Conservation (phyloP, 805 yeast genomes). For the Metschnikowia corniflorae region DNA sequence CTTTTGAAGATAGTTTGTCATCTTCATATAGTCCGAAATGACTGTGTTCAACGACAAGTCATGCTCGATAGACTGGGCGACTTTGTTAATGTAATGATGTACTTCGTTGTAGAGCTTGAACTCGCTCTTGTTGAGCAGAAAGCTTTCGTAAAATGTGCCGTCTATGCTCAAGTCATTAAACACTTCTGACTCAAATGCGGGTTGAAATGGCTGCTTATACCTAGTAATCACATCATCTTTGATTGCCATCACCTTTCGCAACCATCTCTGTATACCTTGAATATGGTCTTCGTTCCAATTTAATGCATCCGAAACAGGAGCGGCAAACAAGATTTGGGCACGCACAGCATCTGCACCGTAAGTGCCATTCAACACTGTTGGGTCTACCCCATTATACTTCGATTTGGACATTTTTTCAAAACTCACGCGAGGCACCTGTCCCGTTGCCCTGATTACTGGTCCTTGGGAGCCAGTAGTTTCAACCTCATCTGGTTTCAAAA, state of each 20-base stretch:
- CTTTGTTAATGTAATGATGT: constrained; percentile 43
- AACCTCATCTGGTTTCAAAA: constrained; percentile 75
- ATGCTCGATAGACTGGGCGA: constrained; percentile 57
- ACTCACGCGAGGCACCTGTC: constrained; percentile 49
- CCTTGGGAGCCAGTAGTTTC: constrained; percentile 37
- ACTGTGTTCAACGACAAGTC: constrained; percentile 75
- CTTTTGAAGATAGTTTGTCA: constrained; percentile 49
- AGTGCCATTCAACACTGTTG: constrained; percentile 62
- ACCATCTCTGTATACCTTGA: constrained; percentile 85
- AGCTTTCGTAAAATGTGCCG: constrained; percentile 17
- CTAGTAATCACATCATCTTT: constrained; percentile 20
- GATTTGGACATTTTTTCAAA: constrained; percentile 97
- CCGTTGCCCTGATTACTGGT: constrained; percentile 49
- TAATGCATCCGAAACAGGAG: constrained; percentile 77
- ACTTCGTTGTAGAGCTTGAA: constrained; percentile 54
- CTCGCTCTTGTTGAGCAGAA: constrained; percentile 43
- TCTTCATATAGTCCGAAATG: constrained; percentile 85
- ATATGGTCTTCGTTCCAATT: constrained; percentile 91
- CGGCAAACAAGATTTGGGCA: constrained; percentile 89
- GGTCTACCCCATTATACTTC: constrained; percentile 92
- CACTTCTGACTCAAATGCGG: constrained; percentile 5
- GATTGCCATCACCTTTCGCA: constrained; percentile 49
- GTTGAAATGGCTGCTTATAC: neutral
- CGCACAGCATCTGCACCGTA: constrained; percentile 95
- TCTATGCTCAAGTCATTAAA: constrained; percentile 19